Evolutionary conservation across 2,329 filamentous ascomycete species (phyloP).

Genomic region (Penicillium sp.): DNA sequence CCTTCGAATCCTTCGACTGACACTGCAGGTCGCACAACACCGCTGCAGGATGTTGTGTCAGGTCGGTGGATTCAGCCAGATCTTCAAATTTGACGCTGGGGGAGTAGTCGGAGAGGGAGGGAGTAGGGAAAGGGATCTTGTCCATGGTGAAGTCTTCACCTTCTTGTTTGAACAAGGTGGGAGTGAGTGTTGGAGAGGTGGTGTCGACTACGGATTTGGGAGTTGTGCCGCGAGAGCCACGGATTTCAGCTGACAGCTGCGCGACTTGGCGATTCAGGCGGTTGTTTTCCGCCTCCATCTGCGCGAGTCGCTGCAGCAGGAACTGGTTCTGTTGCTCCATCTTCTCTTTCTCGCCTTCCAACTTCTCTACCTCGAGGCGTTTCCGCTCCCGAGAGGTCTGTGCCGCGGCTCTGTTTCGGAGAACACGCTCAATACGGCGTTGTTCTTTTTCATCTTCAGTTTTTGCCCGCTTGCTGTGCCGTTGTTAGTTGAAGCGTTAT

Average conservation of each 20-base stretch:
- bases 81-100: slow-evolving; percentile 38
- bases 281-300: slow-evolving; percentile 55
- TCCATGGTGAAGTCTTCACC: slow-evolving; percentile 39
- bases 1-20: slow-evolving; percentile 69
- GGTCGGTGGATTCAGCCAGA: slow-evolving; percentile 65
- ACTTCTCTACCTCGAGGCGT: slow-evolving; percentile 79
- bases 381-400: slow-evolving; percentile 96
- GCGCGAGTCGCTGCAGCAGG: slow-evolving; percentile 60
- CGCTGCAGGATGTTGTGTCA: slow-evolving; percentile 99
- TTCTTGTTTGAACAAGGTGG: slow-evolving; percentile 43
- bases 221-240: slow-evolving; percentile 36
- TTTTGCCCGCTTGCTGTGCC: slow-evolving; percentile 83
- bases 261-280: slow-evolving; percentile 49
- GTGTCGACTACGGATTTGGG: slow-evolving; percentile 33
- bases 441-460: slow-evolving; percentile 99
- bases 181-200: slow-evolving; percentile 37
- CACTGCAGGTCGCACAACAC: slow-evolving; percentile 99
- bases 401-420: slow-evolving; percentile 90
- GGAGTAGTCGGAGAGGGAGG: slow-evolving; percentile 36
- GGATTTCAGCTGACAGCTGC: slow-evolving; percentile 46
- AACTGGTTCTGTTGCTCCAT: slow-evolving; percentile 70
- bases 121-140: slow-evolving; percentile 38
- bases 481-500: slow-evolving; percentile 14
- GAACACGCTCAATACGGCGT: slow-evolving; percentile 91
- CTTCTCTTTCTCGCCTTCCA: slow-evolving; percentile 61